A percentile compares a stretch with the other conserved stretches of the same genome.
These are phyloP conservation scores for Cystobasidium onofrii DNA, from an alignment of 768 basidiomycete species.

Conservation along the genomic window DNA sequence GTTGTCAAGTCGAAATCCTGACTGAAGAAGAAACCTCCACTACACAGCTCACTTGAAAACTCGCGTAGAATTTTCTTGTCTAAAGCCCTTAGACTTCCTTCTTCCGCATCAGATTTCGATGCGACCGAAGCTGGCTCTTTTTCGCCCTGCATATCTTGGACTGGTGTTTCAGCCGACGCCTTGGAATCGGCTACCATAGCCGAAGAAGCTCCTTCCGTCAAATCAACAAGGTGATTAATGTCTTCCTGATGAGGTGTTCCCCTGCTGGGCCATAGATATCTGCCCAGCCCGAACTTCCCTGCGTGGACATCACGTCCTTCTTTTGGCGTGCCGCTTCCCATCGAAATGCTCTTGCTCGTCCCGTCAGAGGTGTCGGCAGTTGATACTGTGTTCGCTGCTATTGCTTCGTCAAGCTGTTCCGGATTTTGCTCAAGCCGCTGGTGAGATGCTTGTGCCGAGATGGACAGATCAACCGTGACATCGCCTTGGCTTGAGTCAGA, in stretches of 20 bases:
- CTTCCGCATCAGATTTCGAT: neutral
- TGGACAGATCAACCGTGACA: neutral
- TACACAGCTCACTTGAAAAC: slow-evolving; percentile 1
- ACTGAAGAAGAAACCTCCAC: slow-evolving; percentile 2
- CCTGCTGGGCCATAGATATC: neutral
- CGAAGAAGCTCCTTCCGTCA: neutral
- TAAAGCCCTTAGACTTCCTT: slow-evolving; percentile 17
- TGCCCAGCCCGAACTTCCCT: neutral
- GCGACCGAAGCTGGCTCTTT: no score
- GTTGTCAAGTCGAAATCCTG: slow-evolving; percentile 27
- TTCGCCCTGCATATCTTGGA: neutral
- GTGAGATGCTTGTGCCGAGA: neutral
- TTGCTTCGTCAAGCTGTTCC: neutral
- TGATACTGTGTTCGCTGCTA: neutral
- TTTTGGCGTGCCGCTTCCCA: no score
- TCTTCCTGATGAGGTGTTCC: neutral
- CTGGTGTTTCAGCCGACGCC: neutral
- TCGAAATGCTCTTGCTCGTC: no score
- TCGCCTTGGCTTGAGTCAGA: neutral
- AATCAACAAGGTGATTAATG: neutral
- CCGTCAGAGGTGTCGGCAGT: neutral
- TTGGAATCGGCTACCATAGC: neutral
- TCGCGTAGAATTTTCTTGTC: slow-evolving; percentile 39
- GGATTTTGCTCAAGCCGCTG: neutral
- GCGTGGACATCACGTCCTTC: neutral